phyloP scores from a whole-genome alignment of 768 basidiomycete genomes.

The Phallus indusiatus region DNA sequence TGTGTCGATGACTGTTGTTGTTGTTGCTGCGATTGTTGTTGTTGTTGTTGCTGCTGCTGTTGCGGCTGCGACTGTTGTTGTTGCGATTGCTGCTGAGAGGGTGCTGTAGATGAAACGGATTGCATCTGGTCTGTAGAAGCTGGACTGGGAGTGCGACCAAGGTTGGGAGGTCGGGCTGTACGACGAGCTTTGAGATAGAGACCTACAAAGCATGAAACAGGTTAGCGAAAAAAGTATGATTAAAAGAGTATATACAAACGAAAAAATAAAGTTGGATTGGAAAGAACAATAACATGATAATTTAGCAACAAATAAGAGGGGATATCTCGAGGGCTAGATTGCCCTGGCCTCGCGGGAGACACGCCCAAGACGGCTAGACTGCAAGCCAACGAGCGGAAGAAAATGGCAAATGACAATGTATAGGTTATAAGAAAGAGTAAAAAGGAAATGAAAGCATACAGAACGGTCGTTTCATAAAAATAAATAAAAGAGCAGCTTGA shows the following conservation, averaged over 20 bases:
- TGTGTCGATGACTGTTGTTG: constrained; percentile 21
- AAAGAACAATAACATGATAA: constrained; percentile 9
- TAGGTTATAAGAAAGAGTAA: not conserved
- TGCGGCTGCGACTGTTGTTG: constrained; percentile 18
- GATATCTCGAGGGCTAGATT: constrained; percentile 22
- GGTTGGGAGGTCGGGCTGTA: constrained; percentile 60
- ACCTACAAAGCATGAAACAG: constrained; percentile 37
- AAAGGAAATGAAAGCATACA: not conserved
- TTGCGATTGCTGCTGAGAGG: constrained; percentile 16
- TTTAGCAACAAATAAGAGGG: constrained; percentile 15
- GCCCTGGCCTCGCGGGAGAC: constrained; percentile 6
- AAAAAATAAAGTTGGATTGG: not conserved
- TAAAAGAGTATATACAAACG: constrained; percentile 22
- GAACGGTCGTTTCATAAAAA: constrained; percentile 9
- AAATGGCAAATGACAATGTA: not conserved
- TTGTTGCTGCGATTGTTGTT: constrained; percentile 20
- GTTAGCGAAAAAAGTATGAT: constrained; percentile 26
- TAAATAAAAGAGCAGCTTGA: constrained; percentile 21
- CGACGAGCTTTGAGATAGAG: constrained; percentile 80
- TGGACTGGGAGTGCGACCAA: constrained; percentile 32
- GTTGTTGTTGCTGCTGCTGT: constrained; percentile 18
- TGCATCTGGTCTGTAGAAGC: constrained; percentile 24
- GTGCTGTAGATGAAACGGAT: constrained; percentile 14
- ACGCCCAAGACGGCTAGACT: not conserved
- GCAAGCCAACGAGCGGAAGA: not conserved